These are phyloP conservation scores for Cytospora mali DNA, from an alignment of 2,329 filamentous ascomycete genomes.

Conservation along the genomic window DNA sequence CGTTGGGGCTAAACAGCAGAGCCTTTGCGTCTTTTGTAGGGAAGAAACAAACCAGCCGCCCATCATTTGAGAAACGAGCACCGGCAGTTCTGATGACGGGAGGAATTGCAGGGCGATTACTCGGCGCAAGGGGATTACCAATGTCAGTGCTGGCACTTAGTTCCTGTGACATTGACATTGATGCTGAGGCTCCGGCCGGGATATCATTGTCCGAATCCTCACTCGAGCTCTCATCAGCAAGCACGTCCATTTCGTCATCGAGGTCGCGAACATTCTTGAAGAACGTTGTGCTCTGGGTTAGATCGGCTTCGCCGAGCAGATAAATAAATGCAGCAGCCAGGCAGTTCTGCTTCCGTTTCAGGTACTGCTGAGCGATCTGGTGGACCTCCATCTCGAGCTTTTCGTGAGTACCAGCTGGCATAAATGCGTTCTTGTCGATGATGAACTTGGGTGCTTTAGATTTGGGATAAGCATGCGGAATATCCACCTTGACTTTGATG, in stretches of 20 bases:
- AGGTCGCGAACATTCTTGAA: conserved; percentile 68
- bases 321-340: conserved; percentile 65
- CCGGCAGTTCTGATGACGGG: conserved; percentile 62
- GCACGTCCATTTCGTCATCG: conserved; percentile 57
- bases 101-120: conserved; percentile 56
- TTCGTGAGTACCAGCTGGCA: conserved; percentile 58
- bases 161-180: conserved; percentile 68
- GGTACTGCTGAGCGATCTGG: conserved; percentile 57
- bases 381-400: conserved; percentile 59
- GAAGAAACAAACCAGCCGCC: conserved; percentile 68
- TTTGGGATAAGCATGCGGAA: conserved; percentile 62
- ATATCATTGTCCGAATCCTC: conserved; percentile 72
- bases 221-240: conserved; percentile 79
- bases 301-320: conserved; percentile 63
- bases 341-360: conserved; percentile 62
- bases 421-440: conserved; percentile 64
- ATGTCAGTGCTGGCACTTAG: conserved; percentile 57
- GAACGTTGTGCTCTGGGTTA: conserved; percentile 61
- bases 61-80: conserved; percentile 63
- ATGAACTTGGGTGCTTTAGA: conserved; percentile 59
- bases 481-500: conserved; percentile 62
- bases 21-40: conserved; percentile 67
- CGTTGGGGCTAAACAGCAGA: conserved; percentile 50
- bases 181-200: conserved; percentile 54
- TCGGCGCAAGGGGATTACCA: conserved; percentile 55